phyloP scores from a whole-genome alignment of 805 yeast genomes.

The Zygoascus tannicola region DNA sequence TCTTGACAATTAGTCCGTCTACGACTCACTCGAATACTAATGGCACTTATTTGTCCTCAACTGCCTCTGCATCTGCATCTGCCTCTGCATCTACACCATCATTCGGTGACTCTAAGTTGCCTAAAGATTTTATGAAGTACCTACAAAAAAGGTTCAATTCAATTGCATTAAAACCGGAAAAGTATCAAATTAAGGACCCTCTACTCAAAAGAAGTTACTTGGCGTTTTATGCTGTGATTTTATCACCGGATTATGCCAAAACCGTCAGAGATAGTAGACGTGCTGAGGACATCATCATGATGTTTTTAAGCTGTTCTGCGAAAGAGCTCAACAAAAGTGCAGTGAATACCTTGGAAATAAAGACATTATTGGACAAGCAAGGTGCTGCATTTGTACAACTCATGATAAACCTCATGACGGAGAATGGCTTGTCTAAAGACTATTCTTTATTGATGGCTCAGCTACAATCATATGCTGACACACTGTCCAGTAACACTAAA shows the following conservation, averaged over 20 bases:
- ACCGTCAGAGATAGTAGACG: slow-evolving; percentile 28
- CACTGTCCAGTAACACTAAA: slow-evolving; percentile 9
- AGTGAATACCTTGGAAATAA: slow-evolving; percentile 32
- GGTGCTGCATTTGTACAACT: slow-evolving; percentile 25
- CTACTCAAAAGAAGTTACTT: slow-evolving; percentile 49
- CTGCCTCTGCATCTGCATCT: neutral
- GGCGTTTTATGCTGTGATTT: slow-evolving; percentile 52
- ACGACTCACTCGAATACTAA: neutral
- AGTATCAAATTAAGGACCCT: slow-evolving; percentile 29
- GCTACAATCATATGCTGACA: slow-evolving; percentile 11
- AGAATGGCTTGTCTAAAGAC: slow-evolving; percentile 7
- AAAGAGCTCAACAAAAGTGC: slow-evolving; percentile 22
- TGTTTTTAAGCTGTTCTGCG: slow-evolving; percentile 26
- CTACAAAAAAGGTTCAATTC: slow-evolving; percentile 27
- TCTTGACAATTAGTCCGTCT: slow-evolving; percentile 3
- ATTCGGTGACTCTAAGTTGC: slow-evolving; percentile 21
- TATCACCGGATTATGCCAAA: slow-evolving; percentile 38
- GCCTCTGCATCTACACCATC: slow-evolving; percentile 14
- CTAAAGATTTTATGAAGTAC: slow-evolving; percentile 24
- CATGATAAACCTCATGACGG: slow-evolving; percentile 18
- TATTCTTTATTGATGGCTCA: slow-evolving; percentile 13
- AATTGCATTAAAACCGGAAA: slow-evolving; percentile 25
- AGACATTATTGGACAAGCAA: slow-evolving; percentile 19
- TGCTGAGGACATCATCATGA: slow-evolving; percentile 28
- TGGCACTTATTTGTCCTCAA: neutral